Evolutionary conservation across 2,329 filamentous ascomycete species (phyloP).

Genomic region (Colletotrichum brevisporum): DNA sequence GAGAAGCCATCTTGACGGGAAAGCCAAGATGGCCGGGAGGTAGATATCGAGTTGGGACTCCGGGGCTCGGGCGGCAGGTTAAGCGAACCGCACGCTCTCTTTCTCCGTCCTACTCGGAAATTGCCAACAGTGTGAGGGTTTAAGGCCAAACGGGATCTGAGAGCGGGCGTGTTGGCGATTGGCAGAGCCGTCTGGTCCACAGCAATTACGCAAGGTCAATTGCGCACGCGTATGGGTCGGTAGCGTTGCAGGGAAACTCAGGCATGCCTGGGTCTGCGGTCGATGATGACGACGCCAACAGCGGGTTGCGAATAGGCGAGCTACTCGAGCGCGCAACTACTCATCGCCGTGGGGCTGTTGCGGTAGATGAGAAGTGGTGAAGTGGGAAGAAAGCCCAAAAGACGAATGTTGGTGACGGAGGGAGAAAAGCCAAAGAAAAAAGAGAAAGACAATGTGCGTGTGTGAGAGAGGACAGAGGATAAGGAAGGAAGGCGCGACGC

Average conservation of each 20-base stretch:
- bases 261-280: constrained; percentile 19
- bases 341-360: constrained; percentile 16
- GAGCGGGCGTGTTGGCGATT: constrained; percentile 28
- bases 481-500: neutral
- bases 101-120: neutral
- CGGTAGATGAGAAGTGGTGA: neutral
- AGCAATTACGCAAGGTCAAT: constrained; percentile 27
- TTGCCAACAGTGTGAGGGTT: neutral
- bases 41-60: neutral
- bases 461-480: neutral
- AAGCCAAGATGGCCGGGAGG: constrained; percentile 9
- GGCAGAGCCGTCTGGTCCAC: constrained; percentile 24
- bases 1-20: constrained; percentile 29
- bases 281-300: constrained; percentile 20
- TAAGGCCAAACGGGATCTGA: neutral
- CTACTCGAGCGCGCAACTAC: constrained; percentile 16
- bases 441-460: too few species aligned
- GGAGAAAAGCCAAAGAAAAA: too few species aligned
- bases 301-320: constrained; percentile 11
- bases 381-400: too few species aligned
- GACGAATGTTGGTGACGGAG: too few species aligned
- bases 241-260: constrained; percentile 21
- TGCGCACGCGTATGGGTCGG: constrained; percentile 28
- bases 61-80: neutral
- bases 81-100: neutral